Evolutionary conservation across 2,329 filamentous ascomycete species (phyloP).

Genomic region (Pestalotiopsis sp.): DNA sequence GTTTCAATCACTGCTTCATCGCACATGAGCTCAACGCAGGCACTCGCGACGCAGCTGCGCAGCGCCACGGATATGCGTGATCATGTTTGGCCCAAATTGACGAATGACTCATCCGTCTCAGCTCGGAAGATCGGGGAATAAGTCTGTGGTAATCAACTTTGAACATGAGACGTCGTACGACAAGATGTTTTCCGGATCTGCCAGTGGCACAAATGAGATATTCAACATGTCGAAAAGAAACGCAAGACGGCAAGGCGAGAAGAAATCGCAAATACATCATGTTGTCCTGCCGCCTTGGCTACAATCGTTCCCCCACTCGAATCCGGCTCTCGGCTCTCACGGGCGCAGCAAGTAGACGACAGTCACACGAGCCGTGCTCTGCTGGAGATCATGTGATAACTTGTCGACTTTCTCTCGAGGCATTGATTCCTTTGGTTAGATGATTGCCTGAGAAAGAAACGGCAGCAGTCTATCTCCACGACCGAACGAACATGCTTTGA

Average conservation of each 20-base stretch:
- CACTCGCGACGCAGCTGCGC: not conserved
- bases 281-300: not conserved
- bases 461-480: too few relatives aligned
- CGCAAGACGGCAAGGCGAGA: not conserved
- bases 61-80: not conserved
- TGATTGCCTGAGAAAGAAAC: too few relatives aligned
- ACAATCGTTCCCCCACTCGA: not conserved
- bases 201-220: not conserved
- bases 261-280: not conserved
- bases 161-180: not conserved
- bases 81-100: not conserved
- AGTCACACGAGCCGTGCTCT: not conserved
- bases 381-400: too few relatives aligned
- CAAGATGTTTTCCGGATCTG: not conserved
- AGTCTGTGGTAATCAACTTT: not conserved
- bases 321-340: not conserved
- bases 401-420: too few relatives aligned
- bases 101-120: not conserved
- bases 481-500: too few relatives aligned
- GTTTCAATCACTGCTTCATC: not conserved
- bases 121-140: not conserved
- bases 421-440: too few relatives aligned
- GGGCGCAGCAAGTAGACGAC: not conserved
- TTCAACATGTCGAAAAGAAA: not conserved
- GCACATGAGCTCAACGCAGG: not conserved